phyloP scores from a whole-genome alignment of 2,329 filamentous ascomycete genomes.

The Microsporum ferrugineum region DNA sequence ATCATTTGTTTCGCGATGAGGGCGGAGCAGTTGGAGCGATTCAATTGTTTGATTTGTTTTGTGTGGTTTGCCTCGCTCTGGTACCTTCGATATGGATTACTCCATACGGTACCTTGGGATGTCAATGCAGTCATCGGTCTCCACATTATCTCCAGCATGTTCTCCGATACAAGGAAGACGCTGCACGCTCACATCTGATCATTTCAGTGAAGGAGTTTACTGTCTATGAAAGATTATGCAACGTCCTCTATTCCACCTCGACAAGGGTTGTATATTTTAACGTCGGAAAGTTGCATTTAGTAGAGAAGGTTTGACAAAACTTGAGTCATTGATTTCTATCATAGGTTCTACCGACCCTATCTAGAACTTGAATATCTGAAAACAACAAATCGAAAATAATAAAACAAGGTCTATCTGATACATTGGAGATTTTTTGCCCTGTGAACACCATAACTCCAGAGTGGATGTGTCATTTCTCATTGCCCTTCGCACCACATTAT shows the following conservation, averaged over 20 bases:
- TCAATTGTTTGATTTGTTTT: background rate
- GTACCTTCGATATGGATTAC: background rate
- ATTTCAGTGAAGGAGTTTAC: no score
- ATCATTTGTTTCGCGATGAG: background rate
- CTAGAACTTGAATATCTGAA: background rate
- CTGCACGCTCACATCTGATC: no score
- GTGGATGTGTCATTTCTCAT: conserved; percentile 8
- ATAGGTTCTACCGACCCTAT: background rate
- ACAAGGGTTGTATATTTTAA: no score
- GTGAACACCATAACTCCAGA: conserved; percentile 5
- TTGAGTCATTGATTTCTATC: no score
- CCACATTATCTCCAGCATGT: no score
- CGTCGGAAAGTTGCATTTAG: background rate
- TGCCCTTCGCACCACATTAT: background rate
- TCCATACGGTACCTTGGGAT: no score
- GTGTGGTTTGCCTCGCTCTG: background rate
- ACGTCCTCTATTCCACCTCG: no score
- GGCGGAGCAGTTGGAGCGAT: background rate
- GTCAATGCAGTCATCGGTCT: no score
- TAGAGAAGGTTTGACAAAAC: background rate
- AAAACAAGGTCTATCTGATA: background rate
- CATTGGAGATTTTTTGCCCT: background rate
- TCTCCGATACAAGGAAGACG: no score
- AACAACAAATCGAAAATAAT: background rate
- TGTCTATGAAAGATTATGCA: no score